Evolutionary conservation across 805 yeast genomes (phyloP), one percentile per base, ranked within the genome.

Genomic region (Myxozyma sirexii): DNA sequence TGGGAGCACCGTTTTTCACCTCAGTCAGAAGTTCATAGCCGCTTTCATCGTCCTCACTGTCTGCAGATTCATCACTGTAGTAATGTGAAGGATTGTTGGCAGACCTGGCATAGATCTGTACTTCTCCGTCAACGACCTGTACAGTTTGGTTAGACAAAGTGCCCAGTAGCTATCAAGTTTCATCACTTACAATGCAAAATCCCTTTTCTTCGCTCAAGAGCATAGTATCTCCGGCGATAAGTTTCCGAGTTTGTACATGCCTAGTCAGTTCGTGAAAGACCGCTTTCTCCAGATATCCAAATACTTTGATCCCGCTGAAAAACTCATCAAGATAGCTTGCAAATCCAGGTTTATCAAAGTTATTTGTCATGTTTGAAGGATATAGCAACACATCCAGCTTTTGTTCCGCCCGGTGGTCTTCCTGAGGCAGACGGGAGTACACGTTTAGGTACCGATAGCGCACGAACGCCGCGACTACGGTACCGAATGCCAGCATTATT

Each of bases 191-290:
- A 45, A 94, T 88, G 38, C 94, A 85, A 68, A 94, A 92, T 1
- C 98, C 98, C 5, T 87, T 76, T 4, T 84, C 81, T 53, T 87
- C 89, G 62, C 88, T 90, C 41, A 93, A 74, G 50, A 84, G 79
- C 35, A 94, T 75, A 8, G 87, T 80, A 70, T 93, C 98, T 38
- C 90, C 93, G 4, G 82, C 80, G 27, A 85, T 85, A 39, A 93
- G 72, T 61, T 88, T 87, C 70, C 90, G 90, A 0, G 98, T 93
- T 55, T 89, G 89, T 90, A 93, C 90, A 62, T 87, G 87, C 70
- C 88, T 86, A 2, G 98, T 92, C 67, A 93, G 80, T 69, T 92
- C 98, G 70, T 92, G 96, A 72, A 93, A 92, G 1, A 93, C 97
- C 1, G 89, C 87, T 62, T 86, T 81, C 66, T 93, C 98, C 50